Conservation (phyloP, 2,329 filamentous ascomycete genomes). For the Rutstroemia sydowiana region DNA sequence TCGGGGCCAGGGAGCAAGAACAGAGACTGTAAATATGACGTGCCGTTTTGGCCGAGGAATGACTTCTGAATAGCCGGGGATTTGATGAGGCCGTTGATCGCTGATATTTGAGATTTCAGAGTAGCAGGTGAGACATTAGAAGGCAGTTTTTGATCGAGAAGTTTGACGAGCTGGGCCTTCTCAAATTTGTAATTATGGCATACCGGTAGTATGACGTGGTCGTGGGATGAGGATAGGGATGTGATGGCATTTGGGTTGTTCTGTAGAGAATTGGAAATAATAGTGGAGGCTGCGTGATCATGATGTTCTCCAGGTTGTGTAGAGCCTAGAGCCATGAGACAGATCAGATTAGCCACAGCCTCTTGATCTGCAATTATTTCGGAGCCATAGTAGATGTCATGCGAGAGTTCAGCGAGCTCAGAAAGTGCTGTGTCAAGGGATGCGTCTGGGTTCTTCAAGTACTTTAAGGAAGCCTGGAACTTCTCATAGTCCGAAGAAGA, state of each 20-base stretch:
- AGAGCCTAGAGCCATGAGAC: slow-evolving; percentile 37
- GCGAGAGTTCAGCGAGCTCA: slow-evolving; percentile 54
- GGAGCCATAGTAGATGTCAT: slow-evolving; percentile 63
- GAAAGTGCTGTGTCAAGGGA: slow-evolving; percentile 36
- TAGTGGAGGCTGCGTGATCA: slow-evolving; percentile 43
- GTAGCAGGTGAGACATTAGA: slow-evolving; percentile 24
- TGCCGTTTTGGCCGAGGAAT: slow-evolving; percentile 49
- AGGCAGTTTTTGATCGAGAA: slow-evolving; percentile 19
- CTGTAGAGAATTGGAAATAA: slow-evolving; percentile 50
- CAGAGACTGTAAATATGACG: slow-evolving; percentile 46
- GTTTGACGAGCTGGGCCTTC: slow-evolving; percentile 19
- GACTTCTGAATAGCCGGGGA: slow-evolving; percentile 43
- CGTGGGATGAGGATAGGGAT: slow-evolving; percentile 44
- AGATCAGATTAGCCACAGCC: slow-evolving; percentile 48
- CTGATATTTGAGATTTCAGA: slow-evolving; percentile 35
- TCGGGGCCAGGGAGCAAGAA: slow-evolving; percentile 40
- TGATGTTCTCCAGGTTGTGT: slow-evolving; percentile 17
- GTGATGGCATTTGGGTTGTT: slow-evolving; percentile 58
- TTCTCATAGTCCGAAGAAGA: slow-evolving; percentile 30
- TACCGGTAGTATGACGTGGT: slow-evolving; percentile 22
- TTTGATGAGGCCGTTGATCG: slow-evolving; percentile 50
- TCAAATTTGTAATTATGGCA: slow-evolving; percentile 15
- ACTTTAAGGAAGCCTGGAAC: slow-evolving; percentile 42
- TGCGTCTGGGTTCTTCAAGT: slow-evolving; percentile 39
- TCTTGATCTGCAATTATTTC: slow-evolving; percentile 51